phyloP scores from a whole-genome alignment of 371 early-diverging fungal genomes.

The Mortierella sp. region DNA sequence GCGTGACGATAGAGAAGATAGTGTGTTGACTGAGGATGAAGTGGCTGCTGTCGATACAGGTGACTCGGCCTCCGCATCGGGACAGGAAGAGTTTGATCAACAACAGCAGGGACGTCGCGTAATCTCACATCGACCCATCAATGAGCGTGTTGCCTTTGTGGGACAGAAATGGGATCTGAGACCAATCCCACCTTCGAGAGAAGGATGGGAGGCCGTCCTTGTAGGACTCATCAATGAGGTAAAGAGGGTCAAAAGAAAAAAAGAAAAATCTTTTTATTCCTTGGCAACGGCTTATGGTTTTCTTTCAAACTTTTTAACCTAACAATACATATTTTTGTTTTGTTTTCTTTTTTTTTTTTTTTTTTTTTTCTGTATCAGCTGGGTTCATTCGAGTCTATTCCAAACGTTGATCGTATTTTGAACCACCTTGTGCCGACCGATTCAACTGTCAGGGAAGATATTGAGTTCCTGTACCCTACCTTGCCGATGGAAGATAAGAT shows the following conservation, averaged over 20 bases:
- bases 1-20: constrained; percentile 34
- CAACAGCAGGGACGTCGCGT: constrained; percentile 15
- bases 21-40: constrained; percentile 44
- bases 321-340: neutral
- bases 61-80: constrained; percentile 26
- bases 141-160: constrained; percentile 44
- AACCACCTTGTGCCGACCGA: constrained; percentile 58
- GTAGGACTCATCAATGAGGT: constrained; percentile 51
- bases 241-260: neutral
- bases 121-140: constrained; percentile 40
- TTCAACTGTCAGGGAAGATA: constrained; percentile 56
- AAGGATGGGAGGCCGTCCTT: constrained; percentile 49
- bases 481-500: constrained; percentile 62
- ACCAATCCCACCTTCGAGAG: constrained; percentile 19
- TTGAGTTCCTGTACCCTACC: constrained; percentile 56
- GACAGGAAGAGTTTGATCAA: constrained; percentile 32
- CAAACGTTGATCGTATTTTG: constrained; percentile 62
- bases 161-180: constrained; percentile 47
- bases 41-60: constrained; percentile 31
- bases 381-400: constrained; percentile 57
- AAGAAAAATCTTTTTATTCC: neutral
- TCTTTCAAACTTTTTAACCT: neutral
- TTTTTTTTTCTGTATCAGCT: constrained; percentile 44
- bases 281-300: neutral
- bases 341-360: neutral